Conservation (phyloP, 768 basidiomycete species). For the Paxillus involutus region DNA sequence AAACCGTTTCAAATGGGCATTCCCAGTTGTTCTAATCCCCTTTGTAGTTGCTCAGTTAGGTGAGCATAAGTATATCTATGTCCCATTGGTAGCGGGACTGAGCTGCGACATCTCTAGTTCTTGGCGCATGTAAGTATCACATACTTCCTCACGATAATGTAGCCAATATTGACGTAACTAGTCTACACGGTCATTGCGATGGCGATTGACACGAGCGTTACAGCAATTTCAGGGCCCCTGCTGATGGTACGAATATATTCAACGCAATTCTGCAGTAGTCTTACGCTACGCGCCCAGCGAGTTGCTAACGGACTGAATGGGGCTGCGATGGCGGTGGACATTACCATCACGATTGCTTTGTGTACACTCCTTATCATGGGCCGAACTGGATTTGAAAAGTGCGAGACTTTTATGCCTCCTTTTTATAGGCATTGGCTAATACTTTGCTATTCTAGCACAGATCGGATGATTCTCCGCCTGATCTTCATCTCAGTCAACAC, state of each 20-base stretch:
- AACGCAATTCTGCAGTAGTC: no score
- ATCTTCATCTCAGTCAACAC: slow-evolving; percentile 27
- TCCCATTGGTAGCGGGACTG: not conserved
- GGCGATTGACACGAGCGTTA: slow-evolving; percentile 15
- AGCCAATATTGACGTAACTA: slow-evolving; percentile 6
- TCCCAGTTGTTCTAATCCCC: slow-evolving; percentile 15
- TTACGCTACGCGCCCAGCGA: no score
- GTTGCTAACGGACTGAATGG: no score
- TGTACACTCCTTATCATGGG: no score
- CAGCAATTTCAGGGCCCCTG: slow-evolving; percentile 15
- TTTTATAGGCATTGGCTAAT: not conserved
- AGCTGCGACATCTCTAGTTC: slow-evolving; percentile 4
- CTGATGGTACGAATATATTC: no score
- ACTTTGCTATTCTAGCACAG: slow-evolving; percentile 16
- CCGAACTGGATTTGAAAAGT: no score
- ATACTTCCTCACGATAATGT: not conserved
- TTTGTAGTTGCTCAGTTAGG: slow-evolving; percentile 19
- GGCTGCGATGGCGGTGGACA: no score
- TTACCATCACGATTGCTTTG: no score
- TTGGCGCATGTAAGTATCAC: slow-evolving; percentile 12
- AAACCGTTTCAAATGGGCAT: slow-evolving; percentile 15
- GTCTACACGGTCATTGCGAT: slow-evolving; percentile 16
- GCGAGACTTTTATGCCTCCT: not conserved
- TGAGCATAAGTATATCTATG: not conserved
- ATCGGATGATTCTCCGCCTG: slow-evolving; percentile 22